Base-by-base conservation (phyloP, 2,329 filamentous ascomycete species). In the Apiospora kogelbergensis region DNA sequence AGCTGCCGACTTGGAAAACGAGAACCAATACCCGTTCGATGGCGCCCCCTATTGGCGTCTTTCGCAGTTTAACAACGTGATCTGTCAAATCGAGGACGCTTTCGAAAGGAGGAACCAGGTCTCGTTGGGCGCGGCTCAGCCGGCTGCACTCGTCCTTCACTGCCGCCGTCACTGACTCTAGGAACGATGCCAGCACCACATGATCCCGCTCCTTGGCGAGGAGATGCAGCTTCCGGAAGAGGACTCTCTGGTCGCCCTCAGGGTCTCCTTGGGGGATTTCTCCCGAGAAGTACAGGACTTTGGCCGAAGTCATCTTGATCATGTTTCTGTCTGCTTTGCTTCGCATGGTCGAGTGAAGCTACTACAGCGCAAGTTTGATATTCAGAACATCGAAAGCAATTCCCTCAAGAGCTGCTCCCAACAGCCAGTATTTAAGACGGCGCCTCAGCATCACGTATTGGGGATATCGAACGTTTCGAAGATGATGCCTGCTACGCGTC, bases 221-320 rank as follows among this genome's bases (percentile, higher is more conserved):
- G 11, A 41, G 33, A 9, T 65, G 33, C 24, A 65, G 24, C 63
- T 65, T 65, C 5, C 63, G n/a, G 63, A 65, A 65, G 11, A 65
- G 41, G 6, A 22, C 46, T 22, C 45, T n/a, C 30, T 69, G 68
- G 44, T 69, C 68, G 17, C 68, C 68, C 37, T 69, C 68, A 6
- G 68, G 68, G 64, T 69, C 68, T 7, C 68, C 64, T 24, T 69
- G 68, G n/a, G 67, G 68, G 33, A 69, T 69, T 13, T 69, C 68
- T 1, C 68, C 68, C 11, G 68, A 69, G 40, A 69, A 69, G 11
- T 69, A 69, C 22, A 69, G 37, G 30, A 69, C 68, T 37, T 69
- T 69, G 3, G 68, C 68, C 6, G n/a, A 30, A 41, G 30, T 20
- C 63, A 65, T 65, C n/a, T 42, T 65, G 41, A 17, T 57, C 26